A percentile compares a stretch with the other conserved stretches of the same genome.
Conservation (phyloP, 164 flowering plant species). For the Liquidambar formosana region DNA sequence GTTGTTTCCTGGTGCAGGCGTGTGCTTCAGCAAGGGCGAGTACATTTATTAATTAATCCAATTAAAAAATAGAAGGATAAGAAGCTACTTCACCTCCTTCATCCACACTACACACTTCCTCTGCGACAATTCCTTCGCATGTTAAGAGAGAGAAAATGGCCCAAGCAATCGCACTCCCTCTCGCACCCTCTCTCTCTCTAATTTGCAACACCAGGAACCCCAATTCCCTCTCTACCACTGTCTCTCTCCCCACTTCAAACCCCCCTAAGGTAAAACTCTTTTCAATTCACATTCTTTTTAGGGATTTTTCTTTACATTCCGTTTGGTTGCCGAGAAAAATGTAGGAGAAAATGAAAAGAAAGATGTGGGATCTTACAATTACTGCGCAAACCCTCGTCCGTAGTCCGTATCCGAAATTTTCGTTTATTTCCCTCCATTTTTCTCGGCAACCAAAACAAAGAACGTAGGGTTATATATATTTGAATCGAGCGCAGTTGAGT, state of each 20-base stretch:
- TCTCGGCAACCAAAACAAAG: conserved; percentile 1
- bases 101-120: neutral
- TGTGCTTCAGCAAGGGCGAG: too few relatives aligned
- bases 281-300: neutral
- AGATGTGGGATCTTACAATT: too few relatives aligned
- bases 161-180: conserved; percentile 64
- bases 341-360: neutral
- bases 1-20: too few relatives aligned
- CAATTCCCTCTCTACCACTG: conserved; percentile 27
- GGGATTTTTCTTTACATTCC: neutral
- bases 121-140: too few relatives aligned
- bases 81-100: neutral
- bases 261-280: conserved; percentile 45
- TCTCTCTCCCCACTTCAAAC: conserved; percentile 30
- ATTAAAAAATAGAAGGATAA: neutral
- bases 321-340: neutral
- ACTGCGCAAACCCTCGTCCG: neutral
- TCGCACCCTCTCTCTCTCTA: conserved; percentile 58
- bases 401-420: neutral
- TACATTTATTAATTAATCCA: too few relatives aligned
- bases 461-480: neutral
- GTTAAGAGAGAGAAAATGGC: conserved; percentile 41
- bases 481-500: neutral
- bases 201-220: conserved; percentile 38
- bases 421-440: neutral